Percentiles rank a stretch among this genome's conserved stretches.
These are phyloP conservation scores for Septoria linicola DNA, from an alignment of 2,329 filamentous ascomycete species.

Conservation along the genomic window DNA sequence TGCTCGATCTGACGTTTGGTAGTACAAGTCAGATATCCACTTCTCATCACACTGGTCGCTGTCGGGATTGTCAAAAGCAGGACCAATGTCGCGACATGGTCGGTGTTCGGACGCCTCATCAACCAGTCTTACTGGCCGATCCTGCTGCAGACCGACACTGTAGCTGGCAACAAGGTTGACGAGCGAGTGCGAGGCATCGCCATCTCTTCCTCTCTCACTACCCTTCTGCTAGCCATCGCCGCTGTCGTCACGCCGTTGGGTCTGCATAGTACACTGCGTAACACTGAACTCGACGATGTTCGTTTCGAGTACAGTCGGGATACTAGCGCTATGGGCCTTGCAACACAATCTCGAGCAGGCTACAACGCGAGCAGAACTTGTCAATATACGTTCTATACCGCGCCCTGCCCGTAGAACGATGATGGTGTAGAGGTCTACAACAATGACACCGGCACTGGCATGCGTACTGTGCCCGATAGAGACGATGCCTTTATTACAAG, in stretches of 20 bases:
- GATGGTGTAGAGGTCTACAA: conserved; percentile 1
- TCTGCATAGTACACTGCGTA: background rate
- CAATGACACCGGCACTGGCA: background rate
- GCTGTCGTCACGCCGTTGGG: conserved; percentile 13
- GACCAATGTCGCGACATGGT: conserved; percentile 17
- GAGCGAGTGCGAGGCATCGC: conserved; percentile 7
- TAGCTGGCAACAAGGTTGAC: conserved; percentile 9
- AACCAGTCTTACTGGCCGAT: conserved; percentile 15
- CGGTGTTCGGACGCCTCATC: conserved; percentile 15
- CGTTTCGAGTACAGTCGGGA: conserved; percentile 8
- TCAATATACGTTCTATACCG: too few relatives aligned
- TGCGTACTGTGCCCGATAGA: background rate
- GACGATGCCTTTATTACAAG: conserved; percentile 2
- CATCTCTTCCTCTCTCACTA: background rate
- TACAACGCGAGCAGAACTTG: conserved; percentile 9
- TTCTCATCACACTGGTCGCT: conserved; percentile 12
- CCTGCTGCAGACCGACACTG: conserved; percentile 11
- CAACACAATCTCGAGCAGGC: conserved; percentile 4
- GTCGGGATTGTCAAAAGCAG: conserved; percentile 10
- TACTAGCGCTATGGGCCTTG: conserved; percentile 7
- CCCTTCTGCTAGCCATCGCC: conserved; percentile 9
- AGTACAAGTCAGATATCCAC: conserved; percentile 15
- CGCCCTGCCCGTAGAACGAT: conserved; percentile 15
- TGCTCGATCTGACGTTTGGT: background rate
- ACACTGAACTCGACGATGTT: background rate